Evolutionary conservation across 768 basidiomycete species (phyloP), one percentile per base, ranked within the genome.

Genomic region (Amanita fuliginea): DNA sequence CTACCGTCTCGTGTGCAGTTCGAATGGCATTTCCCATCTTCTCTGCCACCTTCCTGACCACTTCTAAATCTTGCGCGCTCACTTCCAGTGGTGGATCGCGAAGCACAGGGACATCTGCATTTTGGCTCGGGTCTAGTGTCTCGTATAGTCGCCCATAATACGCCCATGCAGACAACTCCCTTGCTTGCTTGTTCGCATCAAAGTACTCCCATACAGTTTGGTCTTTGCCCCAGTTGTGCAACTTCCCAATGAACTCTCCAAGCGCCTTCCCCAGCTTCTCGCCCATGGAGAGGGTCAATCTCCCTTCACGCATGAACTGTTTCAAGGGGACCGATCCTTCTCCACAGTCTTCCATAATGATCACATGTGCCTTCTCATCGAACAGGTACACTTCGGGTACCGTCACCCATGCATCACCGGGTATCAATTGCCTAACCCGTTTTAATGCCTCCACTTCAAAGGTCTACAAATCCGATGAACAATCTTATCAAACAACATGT

Each of bases 271-370:
- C 83, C 33, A 84, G 77, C 22, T 69, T 59, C 34, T 60, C 55
- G 2, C 69, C 71, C 24, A 67, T 43, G 10, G 50, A 54, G 2
- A 62, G 42, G 1, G 66, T 53, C 3, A 64, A 64, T 4, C 51
- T 54, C 30, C 68, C 67, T 28, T 65, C 60, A 34, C 62, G 53
- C 57, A 68, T 58, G 53, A 64, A 65, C 3, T 61, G 62, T 57
- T 78, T 78, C 49, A 80, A 66, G 1, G 66, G 64, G 10, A 64
- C 51, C 21, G 61, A 53, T 16, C 56, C 55, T 28, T 57, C 59
- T 3, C 83, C 82, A 46, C 68, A 70, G 51, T 85, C 83, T 40
- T 81, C 76, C 70, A 84, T 81, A 57, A 85, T 71, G 34, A 84
- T 68, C 11, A 72, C 74, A 52, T 74, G 66, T 8, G 59, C 66